Evolutionary conservation across 352 stramenopile species (phyloP), one percentile per base, ranked within the genome.

Genomic region (Blastocystis sp.): DNA sequence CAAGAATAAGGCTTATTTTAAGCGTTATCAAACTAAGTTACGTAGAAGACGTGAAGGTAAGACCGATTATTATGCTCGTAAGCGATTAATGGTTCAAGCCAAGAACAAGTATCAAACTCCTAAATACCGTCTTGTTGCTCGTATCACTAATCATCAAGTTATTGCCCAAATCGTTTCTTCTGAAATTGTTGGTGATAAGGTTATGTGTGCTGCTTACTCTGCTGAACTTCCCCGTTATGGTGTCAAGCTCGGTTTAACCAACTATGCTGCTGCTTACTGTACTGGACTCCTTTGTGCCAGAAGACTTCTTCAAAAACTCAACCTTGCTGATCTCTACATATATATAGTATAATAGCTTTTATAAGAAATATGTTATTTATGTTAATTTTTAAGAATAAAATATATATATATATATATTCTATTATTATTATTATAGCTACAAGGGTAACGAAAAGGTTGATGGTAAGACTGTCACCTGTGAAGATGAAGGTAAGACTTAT

Each of bases 41-140:
- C 65, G 65, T 56, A 57, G 65, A 37, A 45, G 65, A 37, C 44
- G 65, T 7, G 64, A 37, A 37, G 89, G 89, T 72, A 95, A 94
- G 78, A 98, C 91, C 64, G 91, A 98, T 77, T 98, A 98, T 82
- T 87, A 88, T 71, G 85, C 91, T 48, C 87, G 91, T 69, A 95
- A 95, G 78, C 81, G 86, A 69, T 74, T 98, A 0, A 94, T 94
- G 67, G 87, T 81, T 58, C 85, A 97, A 72, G 88, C 93, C 72
- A 97, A 97, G 85, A 97, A 96, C 86, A 98, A 98, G 81, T 98
- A 97, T 85, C 92, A 95, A 77, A 89, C 82, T 65, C 88, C 86
- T 57, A 98, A 98, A 80, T 93, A 94, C 75, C 78, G 84, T 55
- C 78, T 94, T 25, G 83, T 94, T 5, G 84, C 92, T 52, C 81